These are phyloP conservation scores for Aurifilum marmelostoma DNA, from an alignment of 2,329 filamentous ascomycete genomes.

Conservation along the genomic window DNA sequence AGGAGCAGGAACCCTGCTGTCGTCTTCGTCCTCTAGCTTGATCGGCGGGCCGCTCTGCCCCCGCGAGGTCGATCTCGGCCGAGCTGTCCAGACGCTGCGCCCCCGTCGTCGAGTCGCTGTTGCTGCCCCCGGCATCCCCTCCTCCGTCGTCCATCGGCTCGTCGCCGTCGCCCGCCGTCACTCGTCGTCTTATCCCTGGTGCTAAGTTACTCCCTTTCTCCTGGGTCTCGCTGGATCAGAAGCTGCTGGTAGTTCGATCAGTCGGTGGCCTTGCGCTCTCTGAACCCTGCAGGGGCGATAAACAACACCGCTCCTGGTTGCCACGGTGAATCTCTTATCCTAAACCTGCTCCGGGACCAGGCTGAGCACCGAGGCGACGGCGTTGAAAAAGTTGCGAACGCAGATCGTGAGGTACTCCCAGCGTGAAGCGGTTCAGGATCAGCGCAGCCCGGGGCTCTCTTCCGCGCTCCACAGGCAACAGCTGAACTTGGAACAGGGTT, in stretches of 20 bases:
- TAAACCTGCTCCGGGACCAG: slow-evolving; percentile 69
- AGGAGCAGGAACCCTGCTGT: slow-evolving; percentile 21
- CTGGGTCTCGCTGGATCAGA: slow-evolving; percentile 80
- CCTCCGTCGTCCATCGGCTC: slow-evolving; percentile 43
- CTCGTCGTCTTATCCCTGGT: slow-evolving; percentile 41
- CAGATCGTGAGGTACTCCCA: slow-evolving; percentile 78
- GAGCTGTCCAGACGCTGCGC: slow-evolving; percentile 48
- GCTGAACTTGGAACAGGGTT: slow-evolving; percentile 80
- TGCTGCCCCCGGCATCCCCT: slow-evolving; percentile 34
- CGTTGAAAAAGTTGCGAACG: slow-evolving; percentile 86
- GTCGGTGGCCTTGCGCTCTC: slow-evolving; percentile 90
- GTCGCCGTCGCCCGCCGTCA: slow-evolving; percentile 40
- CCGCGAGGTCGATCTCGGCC: slow-evolving; percentile 48
- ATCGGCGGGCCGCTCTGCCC: slow-evolving; percentile 36
- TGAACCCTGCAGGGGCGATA: slow-evolving; percentile 76
- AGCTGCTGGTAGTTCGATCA: slow-evolving; percentile 87
- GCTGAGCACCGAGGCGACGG: slow-evolving; percentile 75
- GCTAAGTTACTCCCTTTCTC: slow-evolving; percentile 55
- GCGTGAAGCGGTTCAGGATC: slow-evolving; percentile 85
- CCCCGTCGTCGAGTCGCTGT: slow-evolving; percentile 48
- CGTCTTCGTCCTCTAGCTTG: slow-evolving; percentile 36
- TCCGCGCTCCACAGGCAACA: slow-evolving; percentile 66
- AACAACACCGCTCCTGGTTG: slow-evolving; percentile 76
- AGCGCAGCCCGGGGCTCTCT: slow-evolving; percentile 82
- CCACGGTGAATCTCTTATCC: slow-evolving; percentile 83